Conservation (phyloP, 176 grass and related monocot species). For the Zea luxurians region DNA sequence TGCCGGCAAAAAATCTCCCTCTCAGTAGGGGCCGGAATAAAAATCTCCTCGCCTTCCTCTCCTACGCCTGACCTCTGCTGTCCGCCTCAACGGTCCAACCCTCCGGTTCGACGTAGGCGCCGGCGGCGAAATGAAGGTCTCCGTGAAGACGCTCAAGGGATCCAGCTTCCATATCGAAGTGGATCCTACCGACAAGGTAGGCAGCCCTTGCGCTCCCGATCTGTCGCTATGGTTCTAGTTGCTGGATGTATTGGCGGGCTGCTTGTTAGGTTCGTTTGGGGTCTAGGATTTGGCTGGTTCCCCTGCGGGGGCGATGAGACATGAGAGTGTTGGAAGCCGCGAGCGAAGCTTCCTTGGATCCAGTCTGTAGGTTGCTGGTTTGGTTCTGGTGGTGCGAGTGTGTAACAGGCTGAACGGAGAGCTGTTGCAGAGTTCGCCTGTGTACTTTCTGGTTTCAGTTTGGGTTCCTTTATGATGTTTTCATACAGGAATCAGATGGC, state of each 20-base stretch:
- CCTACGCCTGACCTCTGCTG: background rate
- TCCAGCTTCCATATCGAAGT: slow-evolving; percentile 82
- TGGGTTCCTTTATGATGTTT: slow-evolving; percentile 1
- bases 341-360: slow-evolving; percentile 19
- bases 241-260: background rate
- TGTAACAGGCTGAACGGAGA: background rate
- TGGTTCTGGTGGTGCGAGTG: background rate
- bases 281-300: background rate
- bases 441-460: background rate
- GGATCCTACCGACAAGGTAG: slow-evolving; percentile 54
- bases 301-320: background rate
- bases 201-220: slow-evolving; percentile 26
- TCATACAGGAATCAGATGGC: background rate
- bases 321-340: background rate
- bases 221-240: background rate
- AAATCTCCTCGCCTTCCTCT: slow-evolving; percentile 11
- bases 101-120: slow-evolving; percentile 23
- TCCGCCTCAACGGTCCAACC: slow-evolving; percentile 12
- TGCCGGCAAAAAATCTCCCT: slow-evolving; percentile 17
- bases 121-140: slow-evolving; percentile 69
- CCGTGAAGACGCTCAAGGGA: slow-evolving; percentile 78
- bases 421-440: slow-evolving; percentile 9
- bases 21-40: slow-evolving; percentile 24
- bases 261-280: background rate
- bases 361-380: slow-evolving; percentile 20